Base-by-base conservation (phyloP, 2,329 filamentous ascomycete species). In the Chaetomium globosum region DNA sequence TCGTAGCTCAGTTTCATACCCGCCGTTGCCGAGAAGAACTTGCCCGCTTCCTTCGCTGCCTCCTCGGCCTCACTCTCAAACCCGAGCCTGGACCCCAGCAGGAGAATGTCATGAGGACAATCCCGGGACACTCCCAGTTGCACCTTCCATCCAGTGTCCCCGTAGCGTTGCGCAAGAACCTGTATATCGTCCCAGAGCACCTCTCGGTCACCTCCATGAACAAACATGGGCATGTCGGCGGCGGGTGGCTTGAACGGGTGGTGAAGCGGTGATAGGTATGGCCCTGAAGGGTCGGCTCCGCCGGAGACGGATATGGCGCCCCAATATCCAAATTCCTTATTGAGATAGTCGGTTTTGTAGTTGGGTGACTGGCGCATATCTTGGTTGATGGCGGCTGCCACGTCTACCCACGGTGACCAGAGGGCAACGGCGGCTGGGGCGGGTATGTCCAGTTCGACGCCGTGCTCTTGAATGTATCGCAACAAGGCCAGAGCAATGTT, bases 401-500 rank as follows among this genome's bases (percentile, higher is more conserved):
- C 49, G 19, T 65, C 65, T 10, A 62, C 66, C 71, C 65, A 75
- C 30, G 71, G 73, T 59, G 67, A 74, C 72, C 74, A 75, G 5
- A 75, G 71, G 9, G 69, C 61, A 9, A 70, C 63, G 3, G 71
- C 73, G 0, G 56, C 70, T 0, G 74, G 73, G 21, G 58, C 39
- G 0, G 74, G 72, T 12, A 65, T 53, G 19, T 56, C 63, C 8
- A 73, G 65, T 13, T 68, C 68, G 13, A 57, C 57, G 7, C 67
- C 72, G 62, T 72, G 56, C 33, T 74, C 71, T 58, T 63, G 65
- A 49, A 76, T 72, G 59, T 76, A 77, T 3, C 75, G 73, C 19
- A 76, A 67, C 28, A 77, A 67, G 2, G 63, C 75, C 36, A 77
- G 61, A 1, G 68, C 74, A 1, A 77, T 67, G 56, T 74, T 75